Conservation (phyloP, 2,329 filamentous ascomycete genomes). For the Teratosphaeria pseudoeucalypti region DNA sequence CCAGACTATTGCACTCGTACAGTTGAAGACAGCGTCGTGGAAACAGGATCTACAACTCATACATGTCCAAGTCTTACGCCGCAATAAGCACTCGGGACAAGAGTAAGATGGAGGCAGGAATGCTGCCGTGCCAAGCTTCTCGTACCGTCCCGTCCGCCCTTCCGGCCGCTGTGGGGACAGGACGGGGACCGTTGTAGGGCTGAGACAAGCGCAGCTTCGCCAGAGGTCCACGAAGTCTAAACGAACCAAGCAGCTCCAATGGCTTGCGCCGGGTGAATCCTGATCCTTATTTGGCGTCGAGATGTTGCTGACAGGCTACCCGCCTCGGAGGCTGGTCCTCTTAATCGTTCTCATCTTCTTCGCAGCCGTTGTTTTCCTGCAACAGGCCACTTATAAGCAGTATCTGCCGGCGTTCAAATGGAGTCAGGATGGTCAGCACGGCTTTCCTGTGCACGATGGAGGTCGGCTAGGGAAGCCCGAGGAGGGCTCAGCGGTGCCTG, state of each 20-base stretch:
- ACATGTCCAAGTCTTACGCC: too few species aligned
- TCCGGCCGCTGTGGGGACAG: not conserved
- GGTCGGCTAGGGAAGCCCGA: not conserved
- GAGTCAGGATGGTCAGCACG: not conserved
- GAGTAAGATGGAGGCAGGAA: not conserved
- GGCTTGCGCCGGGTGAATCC: not conserved
- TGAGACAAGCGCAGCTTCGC: not conserved
- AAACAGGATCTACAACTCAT: too few species aligned
- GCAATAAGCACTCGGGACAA: too few species aligned
- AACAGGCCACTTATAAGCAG: constrained; percentile 12
- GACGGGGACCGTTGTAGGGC: not conserved
- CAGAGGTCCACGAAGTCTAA: not conserved
- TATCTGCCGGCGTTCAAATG: constrained; percentile 6
- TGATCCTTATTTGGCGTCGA: not conserved
- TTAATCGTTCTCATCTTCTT: constrained; percentile 27
- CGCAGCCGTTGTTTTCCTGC: constrained; percentile 14
- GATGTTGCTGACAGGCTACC: constrained; percentile 18
- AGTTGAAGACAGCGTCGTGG: too few species aligned
- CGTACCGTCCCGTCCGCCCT: too few species aligned
- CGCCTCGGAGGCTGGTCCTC: constrained; percentile 28
- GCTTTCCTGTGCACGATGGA: not conserved
- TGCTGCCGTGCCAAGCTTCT: not conserved
- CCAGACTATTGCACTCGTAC: too few species aligned
- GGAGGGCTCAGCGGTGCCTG: constrained; percentile 4
- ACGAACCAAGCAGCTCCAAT: not conserved